A percentile compares a stretch with the other conserved stretches of the same genome.
These are phyloP conservation scores for Xylaria multiplex DNA, from an alignment of 2,329 filamentous ascomycete species.

Conservation along the genomic window DNA sequence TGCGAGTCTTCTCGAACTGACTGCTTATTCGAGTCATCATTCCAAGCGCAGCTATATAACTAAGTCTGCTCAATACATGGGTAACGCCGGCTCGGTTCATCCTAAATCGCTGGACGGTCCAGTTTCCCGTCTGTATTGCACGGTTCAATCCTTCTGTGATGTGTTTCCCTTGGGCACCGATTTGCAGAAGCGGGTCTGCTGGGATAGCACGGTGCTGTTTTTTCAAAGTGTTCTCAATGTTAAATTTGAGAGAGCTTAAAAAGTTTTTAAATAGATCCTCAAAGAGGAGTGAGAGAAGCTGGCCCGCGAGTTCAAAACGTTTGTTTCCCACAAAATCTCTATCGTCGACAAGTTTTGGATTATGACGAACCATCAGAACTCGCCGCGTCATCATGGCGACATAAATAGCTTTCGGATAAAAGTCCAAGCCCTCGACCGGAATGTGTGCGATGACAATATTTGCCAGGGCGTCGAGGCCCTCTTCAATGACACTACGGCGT, in stretches of 20 bases:
- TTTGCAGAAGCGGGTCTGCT: conserved; percentile 86
- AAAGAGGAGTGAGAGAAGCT: conserved; percentile 91
- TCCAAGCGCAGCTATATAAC: conserved; percentile 94
- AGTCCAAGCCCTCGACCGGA: conserved; percentile 88
- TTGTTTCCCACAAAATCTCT: conserved; percentile 99
- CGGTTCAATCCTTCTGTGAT: conserved; percentile 95
- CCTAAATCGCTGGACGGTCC: conserved; percentile 97
- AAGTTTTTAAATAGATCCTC: conserved; percentile 99
- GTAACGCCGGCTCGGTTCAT: conserved; percentile 98
- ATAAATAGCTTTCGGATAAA: conserved; percentile 96
- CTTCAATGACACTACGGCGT: conserved; percentile 84
- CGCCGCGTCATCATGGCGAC: conserved; percentile 97
- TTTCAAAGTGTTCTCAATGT: conserved; percentile 94
- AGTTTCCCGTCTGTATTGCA: conserved; percentile 96
- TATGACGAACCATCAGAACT: conserved; percentile 92
- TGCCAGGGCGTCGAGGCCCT: conserved; percentile 90
- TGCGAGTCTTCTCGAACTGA: conserved; percentile 98
- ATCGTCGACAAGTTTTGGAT: conserved; percentile 90
- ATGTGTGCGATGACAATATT: conserved; percentile 96
- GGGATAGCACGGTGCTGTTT: conserved; percentile 90
- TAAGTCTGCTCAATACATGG: conserved; percentile 92
- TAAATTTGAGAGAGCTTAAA: conserved; percentile 86
- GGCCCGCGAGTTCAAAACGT: conserved; percentile 90
- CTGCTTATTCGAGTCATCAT: conserved; percentile 99
- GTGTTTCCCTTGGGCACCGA: conserved; percentile 83